phyloP scores from a whole-genome alignment of 306 rosid genomes.

The Acacia acuminata region DNA sequence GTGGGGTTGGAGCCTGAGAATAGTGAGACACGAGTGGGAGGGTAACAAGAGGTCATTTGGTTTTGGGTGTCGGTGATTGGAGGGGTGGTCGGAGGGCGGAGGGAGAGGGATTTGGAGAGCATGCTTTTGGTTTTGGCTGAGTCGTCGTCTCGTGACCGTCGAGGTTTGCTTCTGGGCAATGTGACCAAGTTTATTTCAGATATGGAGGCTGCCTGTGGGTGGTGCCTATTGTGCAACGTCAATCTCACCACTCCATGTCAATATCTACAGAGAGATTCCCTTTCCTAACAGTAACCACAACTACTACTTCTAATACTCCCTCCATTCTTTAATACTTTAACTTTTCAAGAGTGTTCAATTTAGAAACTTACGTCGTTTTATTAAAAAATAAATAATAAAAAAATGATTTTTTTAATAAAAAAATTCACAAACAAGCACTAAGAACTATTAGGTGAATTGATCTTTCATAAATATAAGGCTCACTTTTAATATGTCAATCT shows the following conservation, averaged over 20 bases:
- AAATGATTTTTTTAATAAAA: too few relatives aligned
- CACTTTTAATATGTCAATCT: too few relatives aligned
- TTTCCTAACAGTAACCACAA: background rate
- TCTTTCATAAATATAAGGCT: too few relatives aligned
- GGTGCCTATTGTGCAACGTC: constrained; percentile 7
- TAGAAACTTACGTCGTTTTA: too few relatives aligned
- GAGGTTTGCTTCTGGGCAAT: constrained; percentile 4
- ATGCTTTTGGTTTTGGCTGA: constrained; percentile 11
- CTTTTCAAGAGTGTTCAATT: too few relatives aligned
- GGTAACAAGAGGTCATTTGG: constrained; percentile 18
- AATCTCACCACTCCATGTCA: too few relatives aligned
- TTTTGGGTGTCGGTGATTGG: constrained; percentile 20
- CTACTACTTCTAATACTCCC: too few relatives aligned
- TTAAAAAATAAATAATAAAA: too few relatives aligned
- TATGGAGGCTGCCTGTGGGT: background rate
- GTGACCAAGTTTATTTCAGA: constrained; percentile 4
- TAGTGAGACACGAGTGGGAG: background rate
- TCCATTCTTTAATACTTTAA: background rate
- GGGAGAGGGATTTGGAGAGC: constrained; percentile 43
- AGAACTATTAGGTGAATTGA: too few relatives aligned
- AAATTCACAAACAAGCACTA: too few relatives aligned
- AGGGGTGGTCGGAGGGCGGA: constrained; percentile 26
- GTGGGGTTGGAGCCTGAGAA: background rate
- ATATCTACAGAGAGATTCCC: background rate
- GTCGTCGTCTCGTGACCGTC: constrained; percentile 1